These are phyloP conservation scores for Cryptococcus sp. DNA, from an alignment of 1,284 basidiomycete genomes.

Conservation along the genomic window DNA sequence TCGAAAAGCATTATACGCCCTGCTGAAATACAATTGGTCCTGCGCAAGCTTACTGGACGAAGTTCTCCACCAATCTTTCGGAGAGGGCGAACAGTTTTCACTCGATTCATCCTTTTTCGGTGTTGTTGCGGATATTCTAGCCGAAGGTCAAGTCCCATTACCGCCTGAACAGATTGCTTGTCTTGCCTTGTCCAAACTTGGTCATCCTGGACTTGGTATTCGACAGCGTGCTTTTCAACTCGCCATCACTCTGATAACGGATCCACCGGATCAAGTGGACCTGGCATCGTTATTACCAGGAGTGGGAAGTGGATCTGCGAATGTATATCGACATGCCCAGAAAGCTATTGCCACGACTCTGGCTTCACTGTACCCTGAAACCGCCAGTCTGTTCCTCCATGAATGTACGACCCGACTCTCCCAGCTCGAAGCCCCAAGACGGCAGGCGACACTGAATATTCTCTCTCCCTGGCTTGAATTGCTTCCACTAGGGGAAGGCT, in stretches of 20 bases:
- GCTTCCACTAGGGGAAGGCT: constrained; percentile 57
- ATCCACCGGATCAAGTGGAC: constrained; percentile 50
- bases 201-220: constrained; percentile 64
- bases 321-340: constrained; percentile 76
- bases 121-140: constrained; percentile 64
- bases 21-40: constrained; percentile 62
- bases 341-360: constrained; percentile 70
- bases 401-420: constrained; percentile 72
- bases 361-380: constrained; percentile 70
- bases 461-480: constrained; percentile 75
- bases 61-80: constrained; percentile 67
- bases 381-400: constrained; percentile 64
- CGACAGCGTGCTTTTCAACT: constrained; percentile 75
- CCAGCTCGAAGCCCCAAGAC: constrained; percentile 57
- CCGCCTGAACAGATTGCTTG: constrained; percentile 67
- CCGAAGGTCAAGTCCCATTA: constrained; percentile 52
- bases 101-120: constrained; percentile 64
- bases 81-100: constrained; percentile 52
- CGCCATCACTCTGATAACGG: constrained; percentile 66
- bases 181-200: constrained; percentile 77
- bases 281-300: constrained; percentile 58
- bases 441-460: constrained; percentile 59
- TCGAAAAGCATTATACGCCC: constrained; percentile 60
- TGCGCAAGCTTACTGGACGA: constrained; percentile 65
- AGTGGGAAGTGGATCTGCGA: constrained; percentile 68